phyloP scores from a whole-genome alignment of 2,329 filamentous ascomycete species.

The Claviceps purpurea region DNA sequence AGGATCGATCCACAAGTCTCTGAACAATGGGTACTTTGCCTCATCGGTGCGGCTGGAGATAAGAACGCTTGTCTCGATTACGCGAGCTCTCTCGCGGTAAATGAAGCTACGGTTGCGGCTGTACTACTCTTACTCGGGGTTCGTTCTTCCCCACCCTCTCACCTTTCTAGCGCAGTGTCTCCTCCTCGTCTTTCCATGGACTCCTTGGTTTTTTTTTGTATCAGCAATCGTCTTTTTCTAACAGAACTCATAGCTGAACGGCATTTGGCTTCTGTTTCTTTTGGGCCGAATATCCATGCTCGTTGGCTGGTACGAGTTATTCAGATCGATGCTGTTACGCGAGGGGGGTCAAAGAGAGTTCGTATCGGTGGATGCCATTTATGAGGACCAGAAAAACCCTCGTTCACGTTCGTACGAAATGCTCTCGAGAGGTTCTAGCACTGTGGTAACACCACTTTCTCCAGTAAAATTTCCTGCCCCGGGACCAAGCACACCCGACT shows the following conservation, averaged over 20 bases:
- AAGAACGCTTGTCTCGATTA: slow-evolving; percentile 52
- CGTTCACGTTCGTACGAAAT: slow-evolving; percentile 55
- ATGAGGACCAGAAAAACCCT: slow-evolving; percentile 45
- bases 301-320: slow-evolving; percentile 63
- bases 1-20: slow-evolving; percentile 41
- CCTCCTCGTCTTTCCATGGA: too few species aligned
- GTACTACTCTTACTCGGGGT: slow-evolving; percentile 73
- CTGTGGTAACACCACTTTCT: slow-evolving; percentile 38
- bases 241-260: slow-evolving; percentile 47
- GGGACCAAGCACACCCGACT: slow-evolving; percentile 38
- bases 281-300: slow-evolving; percentile 78
- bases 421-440: slow-evolving; percentile 48
- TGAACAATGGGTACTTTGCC: slow-evolving; percentile 56
- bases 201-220: too few species aligned
- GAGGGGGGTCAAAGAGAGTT: slow-evolving; percentile 59
- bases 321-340: slow-evolving; percentile 28
- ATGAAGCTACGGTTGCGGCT: slow-evolving; percentile 63
- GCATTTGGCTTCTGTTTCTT: slow-evolving; percentile 72
- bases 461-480: slow-evolving; percentile 22
- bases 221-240: slow-evolving; percentile 12
- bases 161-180: background rate
- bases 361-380: slow-evolving; percentile 69
- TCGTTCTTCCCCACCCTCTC: background rate
- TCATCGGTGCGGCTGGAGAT: slow-evolving; percentile 40
- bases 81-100: slow-evolving; percentile 52